Conservation (phyloP, 352 stramenopile genomes). For the Phytopythium montanum region DNA sequence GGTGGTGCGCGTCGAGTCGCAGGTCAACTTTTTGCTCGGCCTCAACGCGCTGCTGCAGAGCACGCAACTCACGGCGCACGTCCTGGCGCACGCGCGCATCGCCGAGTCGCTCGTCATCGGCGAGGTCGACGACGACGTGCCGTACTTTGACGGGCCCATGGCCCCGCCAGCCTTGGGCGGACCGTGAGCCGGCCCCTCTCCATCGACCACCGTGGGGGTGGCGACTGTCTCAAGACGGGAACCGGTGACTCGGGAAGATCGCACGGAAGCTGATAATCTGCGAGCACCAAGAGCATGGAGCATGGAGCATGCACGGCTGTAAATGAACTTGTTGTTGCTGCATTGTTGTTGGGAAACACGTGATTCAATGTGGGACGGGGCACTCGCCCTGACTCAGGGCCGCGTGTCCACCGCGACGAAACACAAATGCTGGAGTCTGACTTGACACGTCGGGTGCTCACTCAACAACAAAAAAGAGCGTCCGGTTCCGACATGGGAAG, state of each 20-base stretch:
- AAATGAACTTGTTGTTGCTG: no score
- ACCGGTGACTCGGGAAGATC: not conserved
- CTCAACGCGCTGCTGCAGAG: constrained; percentile 29
- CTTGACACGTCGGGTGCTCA: no score
- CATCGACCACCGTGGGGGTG: not conserved
- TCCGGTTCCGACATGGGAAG: no score
- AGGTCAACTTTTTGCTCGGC: constrained; percentile 41
- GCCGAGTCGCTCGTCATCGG: constrained; percentile 24
- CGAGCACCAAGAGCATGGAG: no score
- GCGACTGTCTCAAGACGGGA: not conserved
- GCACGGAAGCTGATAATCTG: no score
- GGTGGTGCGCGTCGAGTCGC: constrained; percentile 31
- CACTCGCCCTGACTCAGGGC: no score
- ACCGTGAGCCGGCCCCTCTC: not conserved
- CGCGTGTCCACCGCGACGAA: no score
- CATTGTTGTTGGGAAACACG: no score
- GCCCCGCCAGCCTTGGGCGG: not conserved
- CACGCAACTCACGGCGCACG: constrained; percentile 18
- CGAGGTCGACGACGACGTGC: constrained; percentile 20
- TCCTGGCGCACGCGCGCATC: constrained; percentile 25
- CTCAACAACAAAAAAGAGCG: no score
- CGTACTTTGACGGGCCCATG: constrained; percentile 3
- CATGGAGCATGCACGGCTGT: no score
- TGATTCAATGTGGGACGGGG: no score
- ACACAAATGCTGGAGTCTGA: no score